These are phyloP conservation scores for Echeveria elegans DNA, from an alignment of 164 flowering plant species.

Conservation along the genomic window DNA sequence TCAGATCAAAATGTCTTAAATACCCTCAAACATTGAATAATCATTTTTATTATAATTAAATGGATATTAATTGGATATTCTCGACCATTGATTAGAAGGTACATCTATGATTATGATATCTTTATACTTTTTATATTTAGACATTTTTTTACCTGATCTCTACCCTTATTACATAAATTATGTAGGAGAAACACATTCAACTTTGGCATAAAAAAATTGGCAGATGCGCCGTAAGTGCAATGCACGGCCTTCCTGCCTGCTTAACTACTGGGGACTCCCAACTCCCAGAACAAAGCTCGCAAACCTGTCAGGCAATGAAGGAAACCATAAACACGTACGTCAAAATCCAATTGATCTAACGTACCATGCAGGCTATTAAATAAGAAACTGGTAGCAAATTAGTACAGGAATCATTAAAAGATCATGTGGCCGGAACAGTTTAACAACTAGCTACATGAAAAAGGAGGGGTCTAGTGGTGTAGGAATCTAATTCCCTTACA, in stretches of 20 bases:
- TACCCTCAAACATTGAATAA: too few relatives aligned
- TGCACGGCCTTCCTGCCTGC: background rate
- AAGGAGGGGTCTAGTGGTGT: background rate
- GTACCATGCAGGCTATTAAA: background rate
- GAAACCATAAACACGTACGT: background rate
- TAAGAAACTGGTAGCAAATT: background rate
- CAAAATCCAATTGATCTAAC: background rate
- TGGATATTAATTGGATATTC: too few relatives aligned
- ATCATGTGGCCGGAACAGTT: background rate
- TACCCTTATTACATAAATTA: too few relatives aligned
- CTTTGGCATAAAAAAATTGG: too few relatives aligned
- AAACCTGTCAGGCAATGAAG: background rate
- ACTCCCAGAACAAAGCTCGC: background rate
- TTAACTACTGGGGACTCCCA: background rate
- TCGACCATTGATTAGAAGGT: too few relatives aligned
- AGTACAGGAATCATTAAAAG: background rate
- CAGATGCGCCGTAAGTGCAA: too few relatives aligned
- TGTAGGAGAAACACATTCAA: too few relatives aligned
- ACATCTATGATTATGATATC: too few relatives aligned
- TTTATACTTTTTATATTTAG: too few relatives aligned
- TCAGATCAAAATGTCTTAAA: too few relatives aligned
- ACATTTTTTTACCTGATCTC: too few relatives aligned
- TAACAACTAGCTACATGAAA: background rate
- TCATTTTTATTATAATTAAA: too few relatives aligned
- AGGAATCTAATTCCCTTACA: conserved; percentile 6